A percentile compares a stretch with the other conserved stretches of the same genome.
Evolutionary conservation across 2,329 filamentous ascomycete genomes (phyloP).

Genomic region (Pezicula rhizophila): DNA sequence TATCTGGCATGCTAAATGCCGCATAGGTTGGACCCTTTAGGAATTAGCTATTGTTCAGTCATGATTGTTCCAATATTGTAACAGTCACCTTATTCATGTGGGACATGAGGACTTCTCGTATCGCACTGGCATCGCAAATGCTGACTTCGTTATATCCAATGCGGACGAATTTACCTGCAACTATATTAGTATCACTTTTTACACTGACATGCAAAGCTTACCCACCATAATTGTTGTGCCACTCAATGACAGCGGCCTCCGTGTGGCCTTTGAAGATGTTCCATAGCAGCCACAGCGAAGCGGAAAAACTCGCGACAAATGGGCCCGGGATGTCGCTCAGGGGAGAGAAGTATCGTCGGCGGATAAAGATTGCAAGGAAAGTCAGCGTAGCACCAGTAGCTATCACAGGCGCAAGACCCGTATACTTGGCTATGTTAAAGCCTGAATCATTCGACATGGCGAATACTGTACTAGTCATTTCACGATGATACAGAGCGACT

Average conservation of each 20-base stretch:
- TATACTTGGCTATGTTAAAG: no score
- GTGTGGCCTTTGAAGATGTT: constrained; percentile 33
- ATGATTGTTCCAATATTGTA: background rate
- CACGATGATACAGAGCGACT: no score
- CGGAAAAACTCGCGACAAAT: constrained; percentile 33
- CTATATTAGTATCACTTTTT: no score
- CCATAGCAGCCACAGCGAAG: constrained; percentile 32
- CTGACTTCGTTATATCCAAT: constrained; percentile 38
- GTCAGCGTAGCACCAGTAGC: no score
- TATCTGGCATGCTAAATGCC: constrained; percentile 32
- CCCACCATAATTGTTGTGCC: constrained; percentile 34
- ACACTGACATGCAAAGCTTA: background rate
- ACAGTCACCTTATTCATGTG: constrained; percentile 27
- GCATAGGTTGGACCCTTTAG: constrained; percentile 27
- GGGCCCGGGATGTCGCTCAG: constrained; percentile 37
- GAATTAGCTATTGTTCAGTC: background rate
- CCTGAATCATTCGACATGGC: no score
- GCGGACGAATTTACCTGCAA: constrained; percentile 34
- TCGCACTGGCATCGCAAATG: constrained; percentile 35
- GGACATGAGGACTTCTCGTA: constrained; percentile 30
- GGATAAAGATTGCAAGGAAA: no score
- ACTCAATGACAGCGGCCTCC: constrained; percentile 29
- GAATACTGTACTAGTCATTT: no score
- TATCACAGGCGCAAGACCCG: no score
- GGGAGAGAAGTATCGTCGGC: constrained; percentile 37